Base-by-base conservation (phyloP, 2,329 filamentous ascomycete genomes). In the Xylariaceae sp. region DNA sequence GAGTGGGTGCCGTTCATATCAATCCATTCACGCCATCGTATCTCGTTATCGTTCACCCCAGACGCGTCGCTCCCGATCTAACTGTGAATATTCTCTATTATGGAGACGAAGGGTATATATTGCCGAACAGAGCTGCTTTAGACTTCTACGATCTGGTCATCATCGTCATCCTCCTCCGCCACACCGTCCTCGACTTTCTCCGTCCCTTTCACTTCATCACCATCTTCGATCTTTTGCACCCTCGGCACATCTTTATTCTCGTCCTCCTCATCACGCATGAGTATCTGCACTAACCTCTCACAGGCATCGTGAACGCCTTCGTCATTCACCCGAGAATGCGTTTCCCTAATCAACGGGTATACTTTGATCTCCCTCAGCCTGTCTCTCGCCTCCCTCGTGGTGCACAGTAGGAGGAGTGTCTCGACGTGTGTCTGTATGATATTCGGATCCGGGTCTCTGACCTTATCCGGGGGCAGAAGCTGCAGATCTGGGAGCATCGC, bases 401-500 rank as follows among this genome's bases (percentile, higher is more conserved):
- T 91, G 0, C 89, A 91, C 50, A 99, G 70, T 15, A 99, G 72
- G 49, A 91, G 78, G 47, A 99, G 68, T 1, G 90, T 96, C 71
- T 99, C 94, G 17, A 99, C 71, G 66, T 97, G 91, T 2, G 89
- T 94, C 64, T 87, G 82, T 47, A 96, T 77, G 56, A 96, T 94
- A 42, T 81, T 80, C 14, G 72, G 68, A 61, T 96, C 89, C 3
- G 77, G 68, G 56, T 99, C 94, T 38, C 92, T 82, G 69, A 86
- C 76, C 75, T 99, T 97, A 64, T 96, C 90, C 0, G 90, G 87
- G 0, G 90, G 87, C 11, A 97, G 76, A 0, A 97, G 78, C 70
- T 97, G 92, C 55, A 96, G 75, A 66, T 97, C 94, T 0, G 90
- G 85, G 11, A 95, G 76, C 90, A 99, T 95, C 36, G 79, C 82